Evolutionary conservation across 73 alveolate species (phyloP).

Genomic region (Paramecium octaurelia): DNA sequence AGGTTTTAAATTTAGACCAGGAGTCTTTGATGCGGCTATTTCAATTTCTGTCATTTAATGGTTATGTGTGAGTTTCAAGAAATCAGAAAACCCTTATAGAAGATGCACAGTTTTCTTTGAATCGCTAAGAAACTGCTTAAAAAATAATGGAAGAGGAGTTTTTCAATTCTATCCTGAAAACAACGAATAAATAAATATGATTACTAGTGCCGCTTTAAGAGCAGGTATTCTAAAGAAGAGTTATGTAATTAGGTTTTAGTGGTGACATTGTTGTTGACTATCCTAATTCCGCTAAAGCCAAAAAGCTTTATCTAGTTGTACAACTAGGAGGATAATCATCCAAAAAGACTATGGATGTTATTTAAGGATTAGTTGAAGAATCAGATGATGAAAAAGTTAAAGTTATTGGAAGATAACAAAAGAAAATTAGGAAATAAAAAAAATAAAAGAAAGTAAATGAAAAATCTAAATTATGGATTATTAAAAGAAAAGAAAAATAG

Average conservation of each 20-base stretch:
- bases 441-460: constrained; percentile 31
- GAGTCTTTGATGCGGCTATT: constrained; percentile 94
- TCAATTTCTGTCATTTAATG: constrained; percentile 94
- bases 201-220: constrained; percentile 93
- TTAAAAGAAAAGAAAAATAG: constrained; percentile 87
- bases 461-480: constrained; percentile 76
- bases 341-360: constrained; percentile 42
- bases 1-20: constrained; percentile 94
- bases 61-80: constrained; percentile 92
- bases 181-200: constrained; percentile 89
- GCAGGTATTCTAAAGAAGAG: constrained; percentile 29
- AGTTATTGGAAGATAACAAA: constrained; percentile 40
- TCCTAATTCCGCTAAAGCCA: constrained; percentile 93
- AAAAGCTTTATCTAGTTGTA: constrained; percentile 86
- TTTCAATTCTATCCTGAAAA: constrained; percentile 95
- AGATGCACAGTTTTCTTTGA: constrained; percentile 87
- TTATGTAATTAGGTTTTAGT: constrained; percentile 78
- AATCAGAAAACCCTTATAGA: constrained; percentile 82
- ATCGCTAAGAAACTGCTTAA: constrained; percentile 80
- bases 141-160: constrained; percentile 89
- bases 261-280: constrained; percentile 97
- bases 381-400: constrained; percentile 45
- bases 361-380: constrained; percentile 54
- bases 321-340: constrained; percentile 51
- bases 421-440: constrained; percentile 52